Percentiles rank a stretch among this genome's conserved stretches.
phyloP scores from a whole-genome alignment of 225 moss, liverwort and hornwort genomes.

The Climacium dendroides region DNA sequence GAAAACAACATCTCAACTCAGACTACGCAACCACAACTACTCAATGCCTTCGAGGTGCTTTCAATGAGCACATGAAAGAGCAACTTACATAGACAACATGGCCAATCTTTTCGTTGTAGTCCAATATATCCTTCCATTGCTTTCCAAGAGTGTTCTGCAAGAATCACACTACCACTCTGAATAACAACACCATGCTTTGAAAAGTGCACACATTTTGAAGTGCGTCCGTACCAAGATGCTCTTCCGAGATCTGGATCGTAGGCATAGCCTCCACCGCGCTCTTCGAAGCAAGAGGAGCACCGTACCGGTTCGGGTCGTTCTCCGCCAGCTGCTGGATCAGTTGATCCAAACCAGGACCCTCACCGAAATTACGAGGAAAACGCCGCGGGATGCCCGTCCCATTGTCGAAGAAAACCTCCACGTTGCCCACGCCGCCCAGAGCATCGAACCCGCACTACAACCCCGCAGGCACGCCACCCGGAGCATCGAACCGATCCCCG shows the following conservation, averaged over 20 bases:
- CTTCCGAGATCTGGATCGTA: slow-evolving; percentile 67
- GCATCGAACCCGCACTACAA: slow-evolving; percentile 85
- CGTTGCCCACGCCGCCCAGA: slow-evolving; percentile 73
- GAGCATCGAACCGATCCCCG: slow-evolving; percentile 20
- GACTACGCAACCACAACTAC: no score
- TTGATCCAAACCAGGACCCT: slow-evolving; percentile 96
- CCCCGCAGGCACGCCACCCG: slow-evolving; percentile 43
- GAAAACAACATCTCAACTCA: no score
- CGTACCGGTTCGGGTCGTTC: slow-evolving; percentile 81
- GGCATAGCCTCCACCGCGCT: slow-evolving; percentile 86
- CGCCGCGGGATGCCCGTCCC: slow-evolving; percentile 70
- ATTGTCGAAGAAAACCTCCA: slow-evolving; percentile 95
- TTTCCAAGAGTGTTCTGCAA: no score
- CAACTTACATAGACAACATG: no score
- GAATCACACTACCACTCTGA: no score
- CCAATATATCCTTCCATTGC: no score
- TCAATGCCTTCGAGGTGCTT: no score
- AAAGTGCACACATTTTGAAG: no score
- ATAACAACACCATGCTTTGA: no score
- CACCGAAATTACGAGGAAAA: slow-evolving; percentile 88
- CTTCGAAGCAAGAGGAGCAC: slow-evolving; percentile 86
- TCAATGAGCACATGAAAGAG: no score
- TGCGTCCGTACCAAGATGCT: slow-evolving; percentile 88
- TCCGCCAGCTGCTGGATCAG: slow-evolving; percentile 98
- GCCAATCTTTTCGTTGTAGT: no score